Evolutionary conservation across 2,329 filamentous ascomycete genomes (phyloP).

Genomic region (Tolypocladium tundrense): DNA sequence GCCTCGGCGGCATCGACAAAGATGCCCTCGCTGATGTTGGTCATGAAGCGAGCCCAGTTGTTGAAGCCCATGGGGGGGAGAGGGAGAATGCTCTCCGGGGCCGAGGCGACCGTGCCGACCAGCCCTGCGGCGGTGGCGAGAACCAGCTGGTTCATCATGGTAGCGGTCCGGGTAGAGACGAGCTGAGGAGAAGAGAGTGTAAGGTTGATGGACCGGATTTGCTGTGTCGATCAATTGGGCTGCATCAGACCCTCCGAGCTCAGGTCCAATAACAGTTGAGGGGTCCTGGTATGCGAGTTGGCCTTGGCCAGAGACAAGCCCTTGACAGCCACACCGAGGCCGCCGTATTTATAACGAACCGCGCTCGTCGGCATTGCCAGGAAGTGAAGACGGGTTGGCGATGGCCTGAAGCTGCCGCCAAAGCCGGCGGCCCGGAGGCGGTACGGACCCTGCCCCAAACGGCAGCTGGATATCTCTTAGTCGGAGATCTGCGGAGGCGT

Average conservation of each 20-base stretch:
- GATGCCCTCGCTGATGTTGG: slow-evolving; percentile 35
- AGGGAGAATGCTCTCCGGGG: neutral
- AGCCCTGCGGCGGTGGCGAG: neutral
- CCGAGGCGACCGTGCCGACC: neutral
- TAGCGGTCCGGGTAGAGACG: neutral
- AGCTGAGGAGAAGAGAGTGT: too few species aligned
- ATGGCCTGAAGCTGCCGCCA: neutral
- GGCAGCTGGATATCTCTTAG: neutral
- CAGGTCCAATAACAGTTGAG: neutral
- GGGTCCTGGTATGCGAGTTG: neutral
- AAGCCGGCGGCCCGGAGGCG: neutral
- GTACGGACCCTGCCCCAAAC: neutral
- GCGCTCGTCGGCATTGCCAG: neutral
- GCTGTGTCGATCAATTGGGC: neutral
- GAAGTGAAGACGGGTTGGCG: neutral
- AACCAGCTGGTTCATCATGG: neutral
- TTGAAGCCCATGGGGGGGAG: slow-evolving; percentile 41
- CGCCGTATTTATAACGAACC: neutral
- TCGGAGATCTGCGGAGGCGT: neutral
- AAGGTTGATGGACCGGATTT: too few species aligned
- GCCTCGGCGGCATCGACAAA: slow-evolving; percentile 35
- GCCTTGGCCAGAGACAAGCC: neutral
- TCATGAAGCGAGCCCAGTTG: slow-evolving; percentile 38
- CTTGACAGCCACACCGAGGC: neutral
- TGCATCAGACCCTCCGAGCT: too few species aligned